A percentile compares a stretch with the other conserved stretches of the same genome.
These are phyloP conservation scores for Solanum infundibuliforme DNA, from an alignment of 257 asterid species.

Conservation along the genomic window DNA sequence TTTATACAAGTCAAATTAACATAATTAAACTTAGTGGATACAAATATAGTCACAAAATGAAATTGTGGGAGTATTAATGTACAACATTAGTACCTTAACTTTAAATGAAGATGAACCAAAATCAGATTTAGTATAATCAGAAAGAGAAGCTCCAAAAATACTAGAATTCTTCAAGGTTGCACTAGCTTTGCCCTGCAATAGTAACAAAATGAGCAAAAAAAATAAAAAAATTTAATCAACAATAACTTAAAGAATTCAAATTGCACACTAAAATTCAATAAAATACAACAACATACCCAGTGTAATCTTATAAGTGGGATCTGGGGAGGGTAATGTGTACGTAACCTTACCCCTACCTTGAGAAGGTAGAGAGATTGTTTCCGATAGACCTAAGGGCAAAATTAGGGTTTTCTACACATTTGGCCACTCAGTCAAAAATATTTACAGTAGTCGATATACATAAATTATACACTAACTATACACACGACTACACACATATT, in stretches of 20 bases:
- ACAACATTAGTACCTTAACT: conserved; percentile 28
- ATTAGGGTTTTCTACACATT: not conserved
- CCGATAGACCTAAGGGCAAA: not conserved
- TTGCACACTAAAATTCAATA: not conserved
- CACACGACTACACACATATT: not conserved
- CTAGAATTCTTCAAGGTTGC: conserved; percentile 48
- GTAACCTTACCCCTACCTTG: not conserved
- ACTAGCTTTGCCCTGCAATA: conserved; percentile 46
- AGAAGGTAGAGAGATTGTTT: too few species aligned
- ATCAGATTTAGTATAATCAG: conserved; percentile 45
- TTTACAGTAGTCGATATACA: not conserved
- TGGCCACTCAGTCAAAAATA: not conserved
- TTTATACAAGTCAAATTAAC: not conserved
- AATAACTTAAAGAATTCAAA: not conserved
- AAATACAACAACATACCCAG: not conserved
- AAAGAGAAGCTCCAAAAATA: conserved; percentile 60
- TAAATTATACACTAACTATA: not conserved
- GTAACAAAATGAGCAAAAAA: not conserved
- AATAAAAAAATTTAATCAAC: not conserved
- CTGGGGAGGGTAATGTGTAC: not conserved
- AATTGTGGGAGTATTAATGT: not conserved
- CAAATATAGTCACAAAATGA: not conserved
- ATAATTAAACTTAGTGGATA: not conserved
- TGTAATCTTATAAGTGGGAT: not conserved
- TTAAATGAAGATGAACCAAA: conserved; percentile 32